These are phyloP conservation scores for Chlamydomonas urium DNA, from an alignment of 139 green algal genomes.

Conservation along the genomic window DNA sequence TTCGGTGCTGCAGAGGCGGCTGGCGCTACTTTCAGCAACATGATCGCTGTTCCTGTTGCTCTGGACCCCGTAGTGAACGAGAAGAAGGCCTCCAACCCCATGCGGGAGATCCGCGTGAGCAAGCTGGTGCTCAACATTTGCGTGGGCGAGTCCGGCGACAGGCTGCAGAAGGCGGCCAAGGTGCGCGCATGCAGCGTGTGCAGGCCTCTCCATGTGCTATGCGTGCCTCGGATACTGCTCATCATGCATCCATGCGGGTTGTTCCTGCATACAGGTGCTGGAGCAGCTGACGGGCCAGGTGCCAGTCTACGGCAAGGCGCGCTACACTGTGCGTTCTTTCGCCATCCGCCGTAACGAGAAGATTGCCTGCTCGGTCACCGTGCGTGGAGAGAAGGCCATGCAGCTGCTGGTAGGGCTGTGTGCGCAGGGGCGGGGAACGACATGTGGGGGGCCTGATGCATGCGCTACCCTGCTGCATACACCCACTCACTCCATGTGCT, in stretches of 20 bases:
- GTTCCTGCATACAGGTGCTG: slow-evolving; percentile 96
- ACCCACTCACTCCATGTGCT: too few relatives aligned
- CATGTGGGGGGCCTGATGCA: too few relatives aligned
- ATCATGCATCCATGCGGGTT: too few relatives aligned
- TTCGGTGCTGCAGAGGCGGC: too few relatives aligned
- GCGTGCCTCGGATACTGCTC: too few relatives aligned
- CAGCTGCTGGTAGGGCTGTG: slow-evolving; percentile 62
- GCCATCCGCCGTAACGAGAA: slow-evolving; percentile 98
- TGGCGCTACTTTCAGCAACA: too few relatives aligned
- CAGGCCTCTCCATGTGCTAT: too few relatives aligned
- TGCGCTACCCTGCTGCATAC: too few relatives aligned
- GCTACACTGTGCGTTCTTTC: slow-evolving; percentile 98
- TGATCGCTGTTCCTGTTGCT: too few relatives aligned
- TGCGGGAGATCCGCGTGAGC: slow-evolving; percentile 95
- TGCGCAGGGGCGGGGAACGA: too few relatives aligned
- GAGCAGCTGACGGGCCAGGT: slow-evolving; percentile 99
- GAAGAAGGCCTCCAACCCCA: slow-evolving; percentile 68
- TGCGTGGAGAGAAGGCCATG: slow-evolving; percentile 97
- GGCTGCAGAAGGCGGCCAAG: slow-evolving; percentile 98
- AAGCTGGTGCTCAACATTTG: slow-evolving; percentile 99
- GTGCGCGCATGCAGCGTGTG: too few relatives aligned
- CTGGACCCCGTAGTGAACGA: slow-evolving; percentile 13
- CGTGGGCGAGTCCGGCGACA: slow-evolving; percentile 95
- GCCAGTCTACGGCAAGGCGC: slow-evolving; percentile 95
- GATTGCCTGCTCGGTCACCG: slow-evolving; percentile 94